Base-by-base conservation (phyloP, 805 yeast species). In the Maudiozyma serrabonitensis region DNA sequence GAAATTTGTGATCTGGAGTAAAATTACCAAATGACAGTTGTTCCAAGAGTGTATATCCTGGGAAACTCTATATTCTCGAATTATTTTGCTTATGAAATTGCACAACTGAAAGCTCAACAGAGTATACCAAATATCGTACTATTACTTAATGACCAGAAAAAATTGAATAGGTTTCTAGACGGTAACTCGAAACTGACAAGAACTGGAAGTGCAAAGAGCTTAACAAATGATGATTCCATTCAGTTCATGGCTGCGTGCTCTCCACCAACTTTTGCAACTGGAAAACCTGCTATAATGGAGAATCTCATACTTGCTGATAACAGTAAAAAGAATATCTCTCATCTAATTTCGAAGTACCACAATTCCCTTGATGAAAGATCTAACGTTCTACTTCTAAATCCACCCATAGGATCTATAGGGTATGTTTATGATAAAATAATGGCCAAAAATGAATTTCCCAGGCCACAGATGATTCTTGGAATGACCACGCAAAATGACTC, bases 351-450 rank as follows among this genome's bases (percentile, higher is more conserved):
- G 13, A 77, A 76, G 15, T 69, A 80, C 51, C 46, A 69, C 4
- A 63, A 70, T 1, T 64, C 68, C 43, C 65, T 87, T 13, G 54
- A 61, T 11, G 52, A 58, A 0, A 60, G 69, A 2, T 75, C 90
- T 1, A 80, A 79, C 50, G 63, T 89, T 2, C 54, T 90, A 43
- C 63, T 90, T 21, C 57, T 90, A 15, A 64, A 70, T n/a, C 95
- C 87, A 49, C 87, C 89, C 2, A 73, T 85, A 78, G 95, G 95
- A 2, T 72, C 79, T 41, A 62, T 75, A 8, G 78, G 76, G 12
- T 63, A 69, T 50, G 56, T 87, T 11, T 62, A 70, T n/a, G 61
- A 66, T 1, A 56, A 62, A 11, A 64, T 79, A 7, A 86, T 91
- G 89, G 79, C 79, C 4, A 41, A 9, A 13, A 58, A 66, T 2